A percentile compares a stretch with the other conserved stretches of the same genome.
Evolutionary conservation across 306 rosid genomes (phyloP).

Genomic region (Glycine soja): DNA sequence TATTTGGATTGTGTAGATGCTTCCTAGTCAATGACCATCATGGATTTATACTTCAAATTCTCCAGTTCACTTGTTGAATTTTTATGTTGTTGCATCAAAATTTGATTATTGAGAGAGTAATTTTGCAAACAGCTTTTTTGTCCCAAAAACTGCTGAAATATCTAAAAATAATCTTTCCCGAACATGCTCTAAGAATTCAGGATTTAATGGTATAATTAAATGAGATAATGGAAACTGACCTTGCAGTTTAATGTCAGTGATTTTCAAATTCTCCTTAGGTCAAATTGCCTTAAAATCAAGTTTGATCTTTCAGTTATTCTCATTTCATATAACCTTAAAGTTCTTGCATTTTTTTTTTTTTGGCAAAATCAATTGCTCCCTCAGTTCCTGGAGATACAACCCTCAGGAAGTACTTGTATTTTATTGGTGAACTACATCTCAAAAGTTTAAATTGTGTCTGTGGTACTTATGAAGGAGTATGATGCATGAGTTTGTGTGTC

Average conservation of each 20-base stretch:
- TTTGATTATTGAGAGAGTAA: constrained; percentile 19
- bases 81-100: constrained; percentile 21
- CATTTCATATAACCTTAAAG: constrained; percentile 10
- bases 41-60: constrained; percentile 17
- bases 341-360: neutral
- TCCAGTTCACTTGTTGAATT: constrained; percentile 33
- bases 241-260: constrained; percentile 15
- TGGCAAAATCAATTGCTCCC: neutral
- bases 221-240: constrained; percentile 18
- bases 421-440: constrained; percentile 9
- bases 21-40: constrained; percentile 25
- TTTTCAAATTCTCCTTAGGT: constrained; percentile 5
- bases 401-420: constrained; percentile 1
- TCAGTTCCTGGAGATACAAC: constrained; percentile 17
- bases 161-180: too few species aligned
- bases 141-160: too few species aligned
- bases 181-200: neutral
- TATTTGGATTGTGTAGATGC: constrained; percentile 20
- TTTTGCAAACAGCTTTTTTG: too few species aligned
- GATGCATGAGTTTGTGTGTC: constrained; percentile 19
- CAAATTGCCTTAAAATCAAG: neutral
- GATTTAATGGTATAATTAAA: constrained; percentile 1
- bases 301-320: too few species aligned
- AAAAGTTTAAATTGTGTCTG: constrained; percentile 36
- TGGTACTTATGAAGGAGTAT: neutral